phyloP scores from a whole-genome alignment of 129 eudicot species.

The Sambucus nigra region DNA sequence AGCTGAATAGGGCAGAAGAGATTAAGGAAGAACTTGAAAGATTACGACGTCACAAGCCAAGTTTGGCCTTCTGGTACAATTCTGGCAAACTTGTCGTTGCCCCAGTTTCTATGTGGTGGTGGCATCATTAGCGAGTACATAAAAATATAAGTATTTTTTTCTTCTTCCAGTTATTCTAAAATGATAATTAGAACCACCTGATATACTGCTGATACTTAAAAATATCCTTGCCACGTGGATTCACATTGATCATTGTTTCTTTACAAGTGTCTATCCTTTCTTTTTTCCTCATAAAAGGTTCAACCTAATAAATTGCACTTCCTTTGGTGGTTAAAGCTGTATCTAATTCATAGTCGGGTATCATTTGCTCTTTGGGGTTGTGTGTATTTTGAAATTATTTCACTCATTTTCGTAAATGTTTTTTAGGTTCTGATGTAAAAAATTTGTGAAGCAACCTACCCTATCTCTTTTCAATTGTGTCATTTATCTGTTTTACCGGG shows the following conservation, averaged over 20 bases:
- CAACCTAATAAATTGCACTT: too few species aligned
- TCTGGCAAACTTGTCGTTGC: conserved; percentile 67
- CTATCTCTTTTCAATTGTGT: too few species aligned
- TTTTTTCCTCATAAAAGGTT: too few species aligned
- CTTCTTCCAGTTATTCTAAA: too few species aligned
- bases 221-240: conserved; percentile 1
- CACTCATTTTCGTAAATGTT: not conserved
- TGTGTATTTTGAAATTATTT: not conserved
- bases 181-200: not conserved
- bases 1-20: conserved; percentile 59
- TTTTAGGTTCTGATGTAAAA: not conserved
- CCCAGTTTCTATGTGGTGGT: conserved; percentile 61
- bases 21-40: conserved; percentile 90
- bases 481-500: too few species aligned
- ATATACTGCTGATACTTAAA: not conserved
- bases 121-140: conserved; percentile 85
- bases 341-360: too few species aligned
- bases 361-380: too few species aligned
- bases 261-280: too few species aligned
- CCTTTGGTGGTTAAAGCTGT: not conserved
- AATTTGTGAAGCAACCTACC: not conserved
- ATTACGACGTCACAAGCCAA: conserved; percentile 46
- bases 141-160: too few species aligned
- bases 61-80: conserved; percentile 75
- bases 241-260: too few species aligned